A percentile compares a stretch with the other conserved stretches of the same genome.
Evolutionary conservation across 768 basidiomycete genomes (phyloP).

Genomic region (Tricholoma sp.): DNA sequence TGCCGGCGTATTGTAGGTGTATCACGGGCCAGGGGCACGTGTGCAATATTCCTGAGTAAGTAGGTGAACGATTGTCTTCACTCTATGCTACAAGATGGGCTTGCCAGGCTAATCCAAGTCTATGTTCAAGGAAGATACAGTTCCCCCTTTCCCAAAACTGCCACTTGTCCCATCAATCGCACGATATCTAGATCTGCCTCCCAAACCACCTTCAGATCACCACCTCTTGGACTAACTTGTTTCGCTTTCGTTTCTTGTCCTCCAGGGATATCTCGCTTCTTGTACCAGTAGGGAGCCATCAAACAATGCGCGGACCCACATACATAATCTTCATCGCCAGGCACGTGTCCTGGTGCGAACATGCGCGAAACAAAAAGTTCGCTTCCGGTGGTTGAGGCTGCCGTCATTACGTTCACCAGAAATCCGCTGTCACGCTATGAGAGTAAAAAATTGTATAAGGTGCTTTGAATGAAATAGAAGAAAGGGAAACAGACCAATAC

Average conservation of each 20-base stretch:
- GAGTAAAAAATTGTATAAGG: not conserved
- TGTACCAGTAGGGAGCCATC: conserved; percentile 44
- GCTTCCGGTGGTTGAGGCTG: conserved; percentile 22
- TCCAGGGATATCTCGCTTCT: conserved; percentile 26
- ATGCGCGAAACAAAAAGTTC: conserved; percentile 45
- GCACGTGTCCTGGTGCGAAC: conserved; percentile 35
- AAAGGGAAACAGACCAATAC: conserved; percentile 28
- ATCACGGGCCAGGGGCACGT: not conserved
- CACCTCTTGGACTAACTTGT: conserved; percentile 49
- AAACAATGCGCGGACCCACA: conserved; percentile 52
- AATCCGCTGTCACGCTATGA: conserved; percentile 30
- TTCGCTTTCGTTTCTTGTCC: conserved; percentile 35
- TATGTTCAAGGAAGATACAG: conserved; percentile 9
- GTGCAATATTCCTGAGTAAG: too few species aligned
- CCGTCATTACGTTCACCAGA: conserved; percentile 34
- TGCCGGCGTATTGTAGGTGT: too few species aligned
- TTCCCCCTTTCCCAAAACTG: conserved; percentile 31
- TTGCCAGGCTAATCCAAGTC: too few species aligned
- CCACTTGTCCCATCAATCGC: conserved; percentile 31
- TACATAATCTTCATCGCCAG: conserved; percentile 42
- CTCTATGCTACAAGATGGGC: too few species aligned
- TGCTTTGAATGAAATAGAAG: not conserved
- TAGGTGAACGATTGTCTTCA: too few species aligned
- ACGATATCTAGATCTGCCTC: conserved; percentile 26
- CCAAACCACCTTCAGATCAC: conserved; percentile 36